phyloP scores from a whole-genome alignment of 371 early-diverging fungal genomes.

The Mortierella sp. region DNA sequence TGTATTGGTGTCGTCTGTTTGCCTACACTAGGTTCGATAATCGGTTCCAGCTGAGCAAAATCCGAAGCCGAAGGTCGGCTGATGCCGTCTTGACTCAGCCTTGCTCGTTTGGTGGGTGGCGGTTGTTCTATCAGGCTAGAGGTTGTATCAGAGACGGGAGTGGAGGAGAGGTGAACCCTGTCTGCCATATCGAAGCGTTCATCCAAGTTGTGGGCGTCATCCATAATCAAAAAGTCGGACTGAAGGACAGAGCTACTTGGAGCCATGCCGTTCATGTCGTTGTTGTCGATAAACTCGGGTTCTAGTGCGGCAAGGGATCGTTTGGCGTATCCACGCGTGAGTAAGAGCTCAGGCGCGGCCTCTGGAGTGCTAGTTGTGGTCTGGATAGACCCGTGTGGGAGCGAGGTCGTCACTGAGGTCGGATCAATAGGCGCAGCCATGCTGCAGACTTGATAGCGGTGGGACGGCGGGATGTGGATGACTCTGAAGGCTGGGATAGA shows the following conservation, averaged over 20 bases:
- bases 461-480: too few species aligned
- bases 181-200: constrained; percentile 25
- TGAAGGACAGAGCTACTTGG: constrained; percentile 38
- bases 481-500: background rate
- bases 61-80: constrained; percentile 20
- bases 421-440: too few species aligned
- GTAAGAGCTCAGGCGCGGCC: constrained; percentile 25
- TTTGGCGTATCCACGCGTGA: constrained; percentile 18
- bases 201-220: constrained; percentile 20
- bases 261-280: constrained; percentile 40
- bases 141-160: background rate
- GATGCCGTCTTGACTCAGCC: constrained; percentile 7
- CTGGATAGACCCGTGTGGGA: constrained; percentile 16
- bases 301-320: constrained; percentile 35
- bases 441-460: too few species aligned
- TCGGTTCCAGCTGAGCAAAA: constrained; percentile 29
- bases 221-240: constrained; percentile 34
- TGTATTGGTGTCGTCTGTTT: background rate
- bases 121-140: background rate
- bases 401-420: too few species aligned
- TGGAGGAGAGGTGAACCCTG: background rate
- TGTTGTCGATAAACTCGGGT: constrained; percentile 40
- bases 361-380: constrained; percentile 17
- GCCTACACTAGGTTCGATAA: constrained; percentile 28
- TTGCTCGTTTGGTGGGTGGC: constrained; percentile 7